Conservation (phyloP, 73 alveolate species). For the Symbiodinium pilosum region DNA sequence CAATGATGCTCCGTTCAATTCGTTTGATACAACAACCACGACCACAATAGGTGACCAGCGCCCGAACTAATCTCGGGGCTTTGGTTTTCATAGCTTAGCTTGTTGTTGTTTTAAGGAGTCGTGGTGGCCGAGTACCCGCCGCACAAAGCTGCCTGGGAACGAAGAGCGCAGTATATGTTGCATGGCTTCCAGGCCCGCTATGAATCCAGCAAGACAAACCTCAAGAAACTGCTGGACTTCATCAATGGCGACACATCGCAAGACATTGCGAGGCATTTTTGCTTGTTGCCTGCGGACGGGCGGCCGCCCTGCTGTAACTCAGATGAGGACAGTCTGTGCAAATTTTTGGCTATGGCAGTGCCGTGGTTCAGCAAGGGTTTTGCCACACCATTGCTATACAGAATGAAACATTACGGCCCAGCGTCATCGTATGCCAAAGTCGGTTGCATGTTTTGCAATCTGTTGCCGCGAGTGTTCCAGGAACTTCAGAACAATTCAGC, state of each 20-base stretch:
- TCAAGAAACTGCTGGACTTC: background rate
- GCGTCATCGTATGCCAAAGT: background rate
- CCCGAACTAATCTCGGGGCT: no score
- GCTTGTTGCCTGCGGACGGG: background rate
- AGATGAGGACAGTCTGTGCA: conserved; percentile 18
- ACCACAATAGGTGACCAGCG: no score
- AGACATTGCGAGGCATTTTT: background rate
- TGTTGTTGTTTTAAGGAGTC: background rate
- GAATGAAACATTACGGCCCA: conserved; percentile 34
- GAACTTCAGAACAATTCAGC: background rate
- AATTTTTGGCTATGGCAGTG: background rate
- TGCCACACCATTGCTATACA: conserved; percentile 4
- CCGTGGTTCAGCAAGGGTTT: background rate
- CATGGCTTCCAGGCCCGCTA: background rate
- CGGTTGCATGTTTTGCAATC: background rate
- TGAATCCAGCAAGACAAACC: no score
- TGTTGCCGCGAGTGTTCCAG: conserved; percentile 1
- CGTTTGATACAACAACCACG: no score
- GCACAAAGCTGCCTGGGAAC: background rate
- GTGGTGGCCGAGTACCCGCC: background rate
- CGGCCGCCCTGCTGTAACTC: background rate
- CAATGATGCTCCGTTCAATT: no score
- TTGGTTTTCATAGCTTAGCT: no score
- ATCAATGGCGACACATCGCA: background rate
- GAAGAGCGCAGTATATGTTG: background rate